Conservation (phyloP, 768 basidiomycete species). For the Leccinum boreale region DNA sequence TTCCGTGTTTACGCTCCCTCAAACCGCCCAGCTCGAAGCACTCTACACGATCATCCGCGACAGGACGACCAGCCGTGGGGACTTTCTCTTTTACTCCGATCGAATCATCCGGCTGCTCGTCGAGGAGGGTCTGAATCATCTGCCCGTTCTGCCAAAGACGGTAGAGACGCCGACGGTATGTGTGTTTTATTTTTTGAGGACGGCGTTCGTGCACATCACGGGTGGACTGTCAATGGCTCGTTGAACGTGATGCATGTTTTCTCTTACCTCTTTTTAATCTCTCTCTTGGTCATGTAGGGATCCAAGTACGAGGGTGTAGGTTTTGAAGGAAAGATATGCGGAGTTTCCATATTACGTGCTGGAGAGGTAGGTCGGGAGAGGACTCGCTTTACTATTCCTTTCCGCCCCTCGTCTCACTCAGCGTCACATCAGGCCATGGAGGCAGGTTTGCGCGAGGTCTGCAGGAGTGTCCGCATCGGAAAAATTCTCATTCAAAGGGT, state of each 20-base stretch:
- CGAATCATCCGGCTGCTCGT: constrained; percentile 84
- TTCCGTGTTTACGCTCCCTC: constrained; percentile 85
- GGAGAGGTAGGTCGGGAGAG: constrained; percentile 64
- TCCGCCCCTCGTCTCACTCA: not conserved
- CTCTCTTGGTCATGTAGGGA: constrained; percentile 44
- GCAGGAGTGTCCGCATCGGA: constrained; percentile 89
- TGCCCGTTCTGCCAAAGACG: constrained; percentile 71
- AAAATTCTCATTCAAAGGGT: constrained; percentile 98
- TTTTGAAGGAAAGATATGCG: constrained; percentile 95
- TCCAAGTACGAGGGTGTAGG: constrained; percentile 85
- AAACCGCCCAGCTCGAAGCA: constrained; percentile 91
- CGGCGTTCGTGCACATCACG: not conserved
- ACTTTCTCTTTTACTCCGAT: constrained; percentile 96
- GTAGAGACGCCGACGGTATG: constrained; percentile 81
- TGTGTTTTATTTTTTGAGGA: not conserved
- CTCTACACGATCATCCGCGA: constrained; percentile 94
- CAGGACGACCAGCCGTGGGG: constrained; percentile 82
- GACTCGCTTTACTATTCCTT: not conserved
- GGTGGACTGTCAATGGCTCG: constrained; percentile 29
- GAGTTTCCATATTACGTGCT: constrained; percentile 90
- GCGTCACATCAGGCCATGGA: constrained; percentile 81
- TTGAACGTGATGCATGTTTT: not conserved
- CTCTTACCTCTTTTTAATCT: not conserved
- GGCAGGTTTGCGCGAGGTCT: constrained; percentile 92
- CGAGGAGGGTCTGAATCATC: constrained; percentile 85